Base-by-base conservation (phyloP, 2,329 filamentous ascomycete genomes). In the Beauveria rudraprayagi region DNA sequence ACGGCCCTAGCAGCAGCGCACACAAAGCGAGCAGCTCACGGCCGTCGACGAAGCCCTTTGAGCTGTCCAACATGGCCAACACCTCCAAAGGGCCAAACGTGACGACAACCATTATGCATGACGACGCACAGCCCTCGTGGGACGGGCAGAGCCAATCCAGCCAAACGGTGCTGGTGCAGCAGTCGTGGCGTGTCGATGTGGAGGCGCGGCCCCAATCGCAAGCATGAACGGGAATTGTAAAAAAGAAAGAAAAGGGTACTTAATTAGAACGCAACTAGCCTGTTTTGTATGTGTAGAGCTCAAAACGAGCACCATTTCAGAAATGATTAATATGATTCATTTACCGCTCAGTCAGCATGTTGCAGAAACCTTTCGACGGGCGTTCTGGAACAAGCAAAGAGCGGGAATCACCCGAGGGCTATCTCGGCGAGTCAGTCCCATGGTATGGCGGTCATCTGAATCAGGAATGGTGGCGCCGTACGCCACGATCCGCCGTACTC, bases 61-160 rank as follows among this genome's bases (percentile, higher is more conserved):
- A 60, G 40, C 41, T 60, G 48, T 14, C 43, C 4, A 37, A 43
- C 17, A 56, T 55, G 10, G 22, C 43, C 17, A 51, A 43, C 19
- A 44, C 30, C 16, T 22, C 14, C 16, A 56, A 54, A 40, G 50
- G 48, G 9, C 37, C 57, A 28, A 55, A 46, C 5, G 30, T 24
- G 9, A 61, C 59, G 24, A 61, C 59, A 5, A 55, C 43, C 8
- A 53, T 48, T 19, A 34, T 56, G 34, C 51, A 50, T 5, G 44
- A 61, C 5, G 52, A 61, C 3, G 44, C 17, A 4, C 43, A 56
- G 43, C 51, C 44, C 5, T 46, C 41, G 44, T 61, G 59, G 59
- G 59, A 61, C n/a, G 59, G 43, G 3, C 41, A 61, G 52, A 61
- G 59, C 52, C 59, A 61, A 16, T 53, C 59, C 7, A 61, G 59